Evolutionary conservation across 441 rosid genomes (phyloP).

Genomic region (Heliophila coronopifolia): DNA sequence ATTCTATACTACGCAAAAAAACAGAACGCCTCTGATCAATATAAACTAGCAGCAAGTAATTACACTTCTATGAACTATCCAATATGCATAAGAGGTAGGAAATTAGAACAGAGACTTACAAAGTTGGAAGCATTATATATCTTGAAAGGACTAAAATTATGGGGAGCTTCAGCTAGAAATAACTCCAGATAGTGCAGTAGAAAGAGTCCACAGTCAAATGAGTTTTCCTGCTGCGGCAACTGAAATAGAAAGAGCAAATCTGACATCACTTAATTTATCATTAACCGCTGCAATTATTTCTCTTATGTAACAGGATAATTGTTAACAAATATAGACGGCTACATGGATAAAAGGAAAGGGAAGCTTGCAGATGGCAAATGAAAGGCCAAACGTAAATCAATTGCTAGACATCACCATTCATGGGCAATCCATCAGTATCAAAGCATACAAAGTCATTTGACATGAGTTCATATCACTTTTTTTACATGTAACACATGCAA

Average conservation of each 20-base stretch:
- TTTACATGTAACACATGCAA: neutral
- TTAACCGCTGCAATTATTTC: constrained; percentile 14
- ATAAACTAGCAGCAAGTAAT: neutral
- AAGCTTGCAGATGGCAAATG: neutral
- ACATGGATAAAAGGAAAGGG: neutral
- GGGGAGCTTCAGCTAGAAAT: constrained; percentile 59
- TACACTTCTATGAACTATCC: neutral
- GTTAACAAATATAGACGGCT: neutral
- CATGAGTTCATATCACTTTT: neutral
- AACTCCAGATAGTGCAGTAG: constrained; percentile 71
- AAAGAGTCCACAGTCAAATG: constrained; percentile 78
- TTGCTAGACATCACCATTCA: neutral
- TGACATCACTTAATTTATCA: constrained; percentile 19
- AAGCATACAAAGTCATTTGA: neutral
- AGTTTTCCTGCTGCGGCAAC: constrained; percentile 89
- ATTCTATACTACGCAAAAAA: constrained; percentile 4
- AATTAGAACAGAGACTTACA: constrained; percentile 36
- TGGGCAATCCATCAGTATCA: neutral
- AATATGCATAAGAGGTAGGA: neutral
- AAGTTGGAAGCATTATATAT: constrained; percentile 39
- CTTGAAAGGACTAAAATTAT: constrained; percentile 44
- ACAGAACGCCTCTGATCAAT: neutral
- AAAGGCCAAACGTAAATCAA: neutral
- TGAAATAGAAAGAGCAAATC: constrained; percentile 26
- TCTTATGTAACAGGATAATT: constrained; percentile 2